Evolutionary conservation across 768 basidiomycete genomes (phyloP), one percentile per base, ranked within the genome.

Genomic region (Tulasnella sp.): DNA sequence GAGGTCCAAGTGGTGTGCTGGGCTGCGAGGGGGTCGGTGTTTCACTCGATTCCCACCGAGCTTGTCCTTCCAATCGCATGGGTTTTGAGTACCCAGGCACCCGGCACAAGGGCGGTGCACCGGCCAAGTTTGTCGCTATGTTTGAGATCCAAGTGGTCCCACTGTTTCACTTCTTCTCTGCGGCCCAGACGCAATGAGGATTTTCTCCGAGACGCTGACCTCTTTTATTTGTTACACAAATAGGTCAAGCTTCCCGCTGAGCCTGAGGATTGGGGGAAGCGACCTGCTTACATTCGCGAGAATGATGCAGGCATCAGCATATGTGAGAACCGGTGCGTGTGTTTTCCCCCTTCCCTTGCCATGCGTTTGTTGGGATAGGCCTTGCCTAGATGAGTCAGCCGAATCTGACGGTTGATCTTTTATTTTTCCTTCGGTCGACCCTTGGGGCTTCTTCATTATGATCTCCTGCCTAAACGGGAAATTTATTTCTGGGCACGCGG

Each of bases 221-320:
- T 68, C 37, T 9, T 68, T 69, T 1, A 19, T 69, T 31, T 31
- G 49, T 70, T 38, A 70, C 36, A 38, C 69, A 72, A 77, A 79
- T 77, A 93, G 91, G 93, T 94, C 78, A 95, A 95, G 82, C 86
- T 96, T 36, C 94, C 93, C 58, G 93, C 93, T 39, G 94, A 95
- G 71, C 87, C 86, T 77, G 93, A 95, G 80, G 94, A 96, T 82
- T 91, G 89, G 85, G 83, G 89, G 81, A 92, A 91, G 81, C 86
- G 94, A n/a, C 94, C 94, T 1, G 93, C 90, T 4, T 96, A 94
- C 81, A 91, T 96, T 80, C 88, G 83, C 75, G 87, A 87, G 75
- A 95, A 94, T 83, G 89, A 89, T 80, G 92, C 91, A 3, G 91
- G 89, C 9, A 86, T 90, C 77, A 80, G 89, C 6, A 91, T 95